Conservation (phyloP, 495 filamentous ascomycete genomes). For the Thozetella sp. region DNA sequence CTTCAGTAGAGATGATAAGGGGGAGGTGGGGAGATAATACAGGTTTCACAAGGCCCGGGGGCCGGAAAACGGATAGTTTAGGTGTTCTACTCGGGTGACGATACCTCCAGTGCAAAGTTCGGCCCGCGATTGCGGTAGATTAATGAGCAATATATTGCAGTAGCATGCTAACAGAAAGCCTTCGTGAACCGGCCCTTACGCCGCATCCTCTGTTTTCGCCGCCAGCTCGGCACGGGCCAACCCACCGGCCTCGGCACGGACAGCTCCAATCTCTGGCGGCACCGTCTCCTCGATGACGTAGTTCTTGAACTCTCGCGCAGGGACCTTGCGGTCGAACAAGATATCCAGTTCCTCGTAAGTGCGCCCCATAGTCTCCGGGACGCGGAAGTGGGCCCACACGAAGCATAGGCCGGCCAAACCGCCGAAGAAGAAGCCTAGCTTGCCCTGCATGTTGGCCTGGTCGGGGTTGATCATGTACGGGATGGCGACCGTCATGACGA, state of each 20-base stretch:
- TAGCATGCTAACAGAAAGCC: too few relatives aligned
- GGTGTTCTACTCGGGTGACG: too few relatives aligned
- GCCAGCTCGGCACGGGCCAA: background rate
- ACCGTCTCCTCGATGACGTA: conserved; percentile 31
- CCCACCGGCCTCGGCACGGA: background rate
- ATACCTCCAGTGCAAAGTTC: too few relatives aligned
- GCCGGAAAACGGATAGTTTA: too few relatives aligned
- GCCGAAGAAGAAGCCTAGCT: conserved; percentile 70
- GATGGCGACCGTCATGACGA: conserved; percentile 63
- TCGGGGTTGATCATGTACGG: conserved; percentile 71
- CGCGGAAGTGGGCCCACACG: conserved; percentile 51
- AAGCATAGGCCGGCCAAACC: conserved; percentile 48
- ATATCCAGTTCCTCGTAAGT: conserved; percentile 62
- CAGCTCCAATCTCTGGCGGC: background rate
- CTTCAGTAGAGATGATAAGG: background rate
- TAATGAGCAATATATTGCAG: too few relatives aligned
- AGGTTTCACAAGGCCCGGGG: too few relatives aligned
- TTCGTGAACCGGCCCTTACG: too few relatives aligned
- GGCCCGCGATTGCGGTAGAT: too few relatives aligned
- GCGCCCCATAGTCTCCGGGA: conserved; percentile 62
- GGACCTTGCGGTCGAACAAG: conserved; percentile 51
- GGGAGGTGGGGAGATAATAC: too few relatives aligned
- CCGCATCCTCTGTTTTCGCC: background rate
- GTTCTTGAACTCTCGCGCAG: conserved; percentile 49
- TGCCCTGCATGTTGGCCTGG: conserved; percentile 62